Evolutionary conservation across 495 filamentous ascomycete species (phyloP).

Genomic region (Talaromyces adpressus): DNA sequence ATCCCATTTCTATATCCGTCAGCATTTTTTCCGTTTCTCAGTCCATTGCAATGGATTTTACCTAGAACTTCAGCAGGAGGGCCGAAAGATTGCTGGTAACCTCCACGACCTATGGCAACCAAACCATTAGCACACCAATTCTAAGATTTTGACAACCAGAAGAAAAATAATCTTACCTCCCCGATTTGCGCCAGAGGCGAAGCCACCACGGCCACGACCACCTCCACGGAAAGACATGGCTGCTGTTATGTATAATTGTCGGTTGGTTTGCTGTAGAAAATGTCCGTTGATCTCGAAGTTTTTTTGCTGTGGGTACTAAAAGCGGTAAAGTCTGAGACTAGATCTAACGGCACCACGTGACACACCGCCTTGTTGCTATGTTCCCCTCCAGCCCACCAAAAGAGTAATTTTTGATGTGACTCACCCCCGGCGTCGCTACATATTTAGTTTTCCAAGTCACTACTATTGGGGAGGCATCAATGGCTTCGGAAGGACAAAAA

Average conservation of each 20-base stretch:
- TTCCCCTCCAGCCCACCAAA: constrained; percentile 9
- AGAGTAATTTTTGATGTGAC: constrained; percentile 10
- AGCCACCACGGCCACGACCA: constrained; percentile 35
- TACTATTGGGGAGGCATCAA: constrained; percentile 17
- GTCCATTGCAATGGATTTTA: constrained; percentile 22
- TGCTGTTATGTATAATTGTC: constrained; percentile 15
- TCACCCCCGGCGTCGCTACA: constrained; percentile 5
- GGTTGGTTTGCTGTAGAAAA: constrained; percentile 13
- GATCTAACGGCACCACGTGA: constrained; percentile 19
- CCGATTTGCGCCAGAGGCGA: constrained; percentile 41
- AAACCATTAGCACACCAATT: constrained; percentile 24
- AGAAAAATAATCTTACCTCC: constrained; percentile 26
- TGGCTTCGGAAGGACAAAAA: constrained; percentile 35
- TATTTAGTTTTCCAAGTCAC: constrained; percentile 9
- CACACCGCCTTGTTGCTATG: constrained; percentile 30
- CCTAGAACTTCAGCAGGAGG: constrained; percentile 62
- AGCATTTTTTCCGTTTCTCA: constrained; percentile 10
- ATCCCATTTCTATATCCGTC: constrained; percentile 68
- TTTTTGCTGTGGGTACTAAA: constrained; percentile 41
- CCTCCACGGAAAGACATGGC: constrained; percentile 49
- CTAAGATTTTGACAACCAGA: not conserved
- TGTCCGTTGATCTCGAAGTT: constrained; percentile 34
- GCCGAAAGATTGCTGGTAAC: constrained; percentile 56
- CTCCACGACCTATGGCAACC: constrained; percentile 49
- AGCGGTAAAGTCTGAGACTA: constrained; percentile 32